Conservation (phyloP, 345 rosid genomes). For the Alliaria petiolata region DNA sequence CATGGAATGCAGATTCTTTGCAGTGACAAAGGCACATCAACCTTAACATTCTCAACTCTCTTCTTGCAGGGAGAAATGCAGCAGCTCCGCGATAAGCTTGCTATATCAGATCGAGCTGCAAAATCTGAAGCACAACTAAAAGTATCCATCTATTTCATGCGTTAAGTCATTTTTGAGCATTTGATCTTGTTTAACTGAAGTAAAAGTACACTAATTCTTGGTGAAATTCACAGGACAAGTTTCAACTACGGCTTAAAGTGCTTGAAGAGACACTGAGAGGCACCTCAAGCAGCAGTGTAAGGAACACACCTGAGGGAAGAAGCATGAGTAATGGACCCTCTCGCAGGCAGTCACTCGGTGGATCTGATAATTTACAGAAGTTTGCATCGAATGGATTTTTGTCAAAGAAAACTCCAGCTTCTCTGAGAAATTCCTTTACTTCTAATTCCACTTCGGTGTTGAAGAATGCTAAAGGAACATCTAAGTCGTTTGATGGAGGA, state of each 20-base stretch:
- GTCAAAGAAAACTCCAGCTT: constrained; percentile 60
- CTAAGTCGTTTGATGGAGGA: constrained; percentile 98
- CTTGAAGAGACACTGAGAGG: constrained; percentile 90
- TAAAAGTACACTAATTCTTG: background rate
- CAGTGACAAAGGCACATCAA: background rate
- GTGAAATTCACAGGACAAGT: constrained; percentile 61
- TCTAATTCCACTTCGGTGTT: constrained; percentile 64
- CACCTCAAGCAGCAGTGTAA: constrained; percentile 48
- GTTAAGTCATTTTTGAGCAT: background rate
- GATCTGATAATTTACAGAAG: constrained; percentile 74
- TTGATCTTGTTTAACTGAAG: background rate
- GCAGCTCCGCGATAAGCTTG: constrained; percentile 92
- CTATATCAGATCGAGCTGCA: constrained; percentile 77
- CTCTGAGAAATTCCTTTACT: constrained; percentile 42
- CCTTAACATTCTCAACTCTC: constrained; percentile 1
- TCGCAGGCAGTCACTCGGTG: constrained; percentile 93
- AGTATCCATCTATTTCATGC: constrained; percentile 36
- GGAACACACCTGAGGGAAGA: constrained; percentile 64
- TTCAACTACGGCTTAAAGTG: constrained; percentile 87
- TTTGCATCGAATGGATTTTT: constrained; percentile 74
- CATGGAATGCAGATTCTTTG: constrained; percentile 2
- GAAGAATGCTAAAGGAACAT: constrained; percentile 96
- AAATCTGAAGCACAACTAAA: constrained; percentile 95
- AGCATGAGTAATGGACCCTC: constrained; percentile 81
- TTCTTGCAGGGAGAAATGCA: constrained; percentile 89